These are phyloP conservation scores for Prototheca wickerhamii DNA, from an alignment of 163 green algal species.

Conservation along the genomic window DNA sequence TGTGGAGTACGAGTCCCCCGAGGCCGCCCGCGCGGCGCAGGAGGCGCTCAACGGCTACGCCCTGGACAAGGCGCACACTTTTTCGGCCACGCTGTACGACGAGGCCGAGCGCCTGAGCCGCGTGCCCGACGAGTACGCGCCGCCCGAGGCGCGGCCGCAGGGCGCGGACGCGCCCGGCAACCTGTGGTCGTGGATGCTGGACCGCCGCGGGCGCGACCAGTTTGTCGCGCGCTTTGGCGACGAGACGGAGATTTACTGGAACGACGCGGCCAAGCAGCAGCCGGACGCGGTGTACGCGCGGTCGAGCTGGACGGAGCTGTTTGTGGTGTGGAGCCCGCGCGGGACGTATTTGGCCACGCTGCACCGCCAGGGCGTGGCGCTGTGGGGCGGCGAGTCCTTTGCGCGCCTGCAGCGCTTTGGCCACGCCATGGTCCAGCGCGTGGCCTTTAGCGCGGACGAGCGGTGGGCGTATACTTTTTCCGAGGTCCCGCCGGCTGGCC, in stretches of 20 bases:
- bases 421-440: slow-evolving; percentile 42
- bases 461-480: slow-evolving; percentile 79
- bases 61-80: slow-evolving; percentile 93
- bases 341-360: slow-evolving; percentile 67
- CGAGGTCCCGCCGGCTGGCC: slow-evolving; percentile 46
- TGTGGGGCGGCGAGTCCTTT: slow-evolving; percentile 84
- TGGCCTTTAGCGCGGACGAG: slow-evolving; percentile 86
- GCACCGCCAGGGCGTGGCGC: slow-evolving; percentile 76
- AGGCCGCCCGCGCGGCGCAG: slow-evolving; percentile 42
- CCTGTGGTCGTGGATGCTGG: slow-evolving; percentile 67
- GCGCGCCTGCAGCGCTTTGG: slow-evolving; percentile 56
- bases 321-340: slow-evolving; percentile 85
- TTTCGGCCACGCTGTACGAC: slow-evolving; percentile 85
- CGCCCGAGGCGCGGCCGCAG: slow-evolving; percentile 39
- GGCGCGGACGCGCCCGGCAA: slow-evolving; percentile 31
- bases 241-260: slow-evolving; percentile 86
- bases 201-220: slow-evolving; percentile 87
- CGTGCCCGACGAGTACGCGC: slow-evolving; percentile 71
- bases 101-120: slow-evolving; percentile 82
- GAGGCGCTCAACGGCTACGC: slow-evolving; percentile 69
- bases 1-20: slow-evolving; percentile 76
- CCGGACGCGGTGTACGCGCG: slow-evolving; percentile 53
- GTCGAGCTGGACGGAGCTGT: slow-evolving; percentile 86
- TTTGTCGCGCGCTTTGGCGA: slow-evolving; percentile 80
- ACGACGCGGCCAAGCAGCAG: slow-evolving; percentile 61